Evolutionary conservation across 2,329 filamentous ascomycete species (phyloP).

Genomic region (Cladophialophora bantiana): DNA sequence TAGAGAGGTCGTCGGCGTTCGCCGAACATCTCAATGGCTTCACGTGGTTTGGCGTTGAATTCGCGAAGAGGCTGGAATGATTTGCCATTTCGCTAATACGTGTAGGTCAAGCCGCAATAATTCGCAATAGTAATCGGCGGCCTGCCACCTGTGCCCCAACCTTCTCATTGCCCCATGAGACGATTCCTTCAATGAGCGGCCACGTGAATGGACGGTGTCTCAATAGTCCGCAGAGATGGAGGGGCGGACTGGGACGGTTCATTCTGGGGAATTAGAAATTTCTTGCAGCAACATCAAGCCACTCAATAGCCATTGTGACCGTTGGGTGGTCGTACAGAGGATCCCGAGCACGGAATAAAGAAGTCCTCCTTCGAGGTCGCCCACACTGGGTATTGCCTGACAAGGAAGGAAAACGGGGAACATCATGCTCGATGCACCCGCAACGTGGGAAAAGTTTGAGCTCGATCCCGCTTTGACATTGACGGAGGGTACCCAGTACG

Average conservation of each 20-base stretch:
- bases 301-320: neutral
- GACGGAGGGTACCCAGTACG: neutral
- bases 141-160: neutral
- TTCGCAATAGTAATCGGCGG: neutral
- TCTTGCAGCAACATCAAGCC: constrained; percentile 1
- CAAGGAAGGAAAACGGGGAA: neutral
- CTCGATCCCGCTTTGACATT: neutral
- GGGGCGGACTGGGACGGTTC: neutral
- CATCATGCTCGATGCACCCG: neutral
- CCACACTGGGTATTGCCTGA: neutral
- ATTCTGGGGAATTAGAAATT: constrained; percentile 1
- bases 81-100: neutral
- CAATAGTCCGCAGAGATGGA: constrained; percentile 13
- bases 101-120: neutral
- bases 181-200: constrained; percentile 4
- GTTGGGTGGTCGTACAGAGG: neutral
- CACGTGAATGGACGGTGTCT: constrained; percentile 12
- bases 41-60: constrained; percentile 24
- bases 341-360: neutral
- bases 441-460: neutral
- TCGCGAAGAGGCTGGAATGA: constrained; percentile 8
- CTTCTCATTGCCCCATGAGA: neutral
- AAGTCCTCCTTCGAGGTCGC: neutral
- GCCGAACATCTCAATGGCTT: constrained; percentile 7
- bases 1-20: constrained; percentile 11